Conservation (phyloP, 495 filamentous ascomycete genomes). For the Cairneyella variabilis region DNA sequence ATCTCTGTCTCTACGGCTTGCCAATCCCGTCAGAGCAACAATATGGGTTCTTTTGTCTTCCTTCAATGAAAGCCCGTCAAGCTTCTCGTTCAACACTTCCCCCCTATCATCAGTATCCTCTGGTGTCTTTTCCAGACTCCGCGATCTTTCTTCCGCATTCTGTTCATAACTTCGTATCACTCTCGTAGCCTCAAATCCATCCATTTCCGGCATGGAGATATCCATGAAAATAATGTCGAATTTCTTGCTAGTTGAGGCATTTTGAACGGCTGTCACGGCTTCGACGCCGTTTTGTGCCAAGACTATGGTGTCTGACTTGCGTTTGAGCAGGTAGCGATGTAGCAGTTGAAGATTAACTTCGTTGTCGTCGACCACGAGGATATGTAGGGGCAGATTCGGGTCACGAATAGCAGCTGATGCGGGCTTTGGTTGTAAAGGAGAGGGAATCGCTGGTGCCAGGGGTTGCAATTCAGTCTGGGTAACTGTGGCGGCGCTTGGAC, state of each 20-base stretch:
- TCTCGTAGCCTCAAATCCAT: slow-evolving; percentile 60
- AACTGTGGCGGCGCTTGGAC: background rate
- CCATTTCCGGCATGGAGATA: slow-evolving; percentile 71
- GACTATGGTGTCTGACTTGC: slow-evolving; percentile 15
- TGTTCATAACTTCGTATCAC: slow-evolving; percentile 58
- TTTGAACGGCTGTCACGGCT: slow-evolving; percentile 15
- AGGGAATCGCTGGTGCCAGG: background rate
- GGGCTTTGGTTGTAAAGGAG: background rate
- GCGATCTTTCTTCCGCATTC: background rate
- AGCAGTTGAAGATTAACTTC: slow-evolving; percentile 68
- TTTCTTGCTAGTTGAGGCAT: background rate
- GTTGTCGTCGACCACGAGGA: slow-evolving; percentile 62
- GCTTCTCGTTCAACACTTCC: background rate
- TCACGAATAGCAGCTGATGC: background rate
- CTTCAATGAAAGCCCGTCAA: no score
- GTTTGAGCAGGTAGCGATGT: slow-evolving; percentile 50
- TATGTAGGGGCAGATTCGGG: slow-evolving; percentile 1
- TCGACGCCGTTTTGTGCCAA: slow-evolving; percentile 20
- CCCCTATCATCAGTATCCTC: background rate
- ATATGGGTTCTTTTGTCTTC: slow-evolving; percentile 28
- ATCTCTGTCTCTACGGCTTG: slow-evolving; percentile 54
- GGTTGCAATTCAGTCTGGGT: background rate
- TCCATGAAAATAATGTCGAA: slow-evolving; percentile 33
- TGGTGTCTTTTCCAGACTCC: background rate
- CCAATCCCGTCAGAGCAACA: slow-evolving; percentile 67